Conservation (phyloP, 306 rosid genomes). For the Pterocarpus macrocarpus region DNA sequence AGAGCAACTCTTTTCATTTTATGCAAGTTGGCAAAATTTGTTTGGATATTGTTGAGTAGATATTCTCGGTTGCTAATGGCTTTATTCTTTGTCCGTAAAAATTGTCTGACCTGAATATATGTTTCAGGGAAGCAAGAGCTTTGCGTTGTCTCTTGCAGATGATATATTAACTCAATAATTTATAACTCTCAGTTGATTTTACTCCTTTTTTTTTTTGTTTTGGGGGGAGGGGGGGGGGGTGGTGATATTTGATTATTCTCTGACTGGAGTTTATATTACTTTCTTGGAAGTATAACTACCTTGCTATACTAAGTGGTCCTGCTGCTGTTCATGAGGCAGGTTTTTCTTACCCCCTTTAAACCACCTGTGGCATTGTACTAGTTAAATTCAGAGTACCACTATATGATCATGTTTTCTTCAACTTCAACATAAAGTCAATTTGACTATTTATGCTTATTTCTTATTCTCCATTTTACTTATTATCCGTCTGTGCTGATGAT, state of each 20-base stretch:
- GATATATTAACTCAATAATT: constrained; percentile 10
- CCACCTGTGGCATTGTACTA: background rate
- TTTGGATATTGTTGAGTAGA: background rate
- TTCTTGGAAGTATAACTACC: background rate
- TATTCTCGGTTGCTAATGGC: constrained; percentile 1
- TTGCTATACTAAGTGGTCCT: background rate
- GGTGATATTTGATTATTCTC: background rate
- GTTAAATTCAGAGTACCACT: background rate
- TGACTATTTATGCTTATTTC: constrained; percentile 18
- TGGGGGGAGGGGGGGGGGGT: too few species aligned
- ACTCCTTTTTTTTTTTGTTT: background rate
- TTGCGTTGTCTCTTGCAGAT: constrained; percentile 26
- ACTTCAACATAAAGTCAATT: background rate
- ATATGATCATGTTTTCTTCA: background rate
- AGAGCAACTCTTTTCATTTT: constrained; percentile 35
- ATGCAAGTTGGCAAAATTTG: background rate
- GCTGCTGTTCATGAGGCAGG: background rate
- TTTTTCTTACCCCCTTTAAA: background rate
- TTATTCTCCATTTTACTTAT: constrained; percentile 16
- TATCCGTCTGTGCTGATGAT: constrained; percentile 11
- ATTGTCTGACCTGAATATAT: constrained; percentile 24
- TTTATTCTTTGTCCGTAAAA: constrained; percentile 27
- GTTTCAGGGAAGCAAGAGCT: constrained; percentile 3
- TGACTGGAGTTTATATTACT: background rate
- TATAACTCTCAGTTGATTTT: background rate